phyloP scores from a whole-genome alignment of 225 moss, liverwort and hornwort genomes.

The Polytrichum formosum region DNA sequence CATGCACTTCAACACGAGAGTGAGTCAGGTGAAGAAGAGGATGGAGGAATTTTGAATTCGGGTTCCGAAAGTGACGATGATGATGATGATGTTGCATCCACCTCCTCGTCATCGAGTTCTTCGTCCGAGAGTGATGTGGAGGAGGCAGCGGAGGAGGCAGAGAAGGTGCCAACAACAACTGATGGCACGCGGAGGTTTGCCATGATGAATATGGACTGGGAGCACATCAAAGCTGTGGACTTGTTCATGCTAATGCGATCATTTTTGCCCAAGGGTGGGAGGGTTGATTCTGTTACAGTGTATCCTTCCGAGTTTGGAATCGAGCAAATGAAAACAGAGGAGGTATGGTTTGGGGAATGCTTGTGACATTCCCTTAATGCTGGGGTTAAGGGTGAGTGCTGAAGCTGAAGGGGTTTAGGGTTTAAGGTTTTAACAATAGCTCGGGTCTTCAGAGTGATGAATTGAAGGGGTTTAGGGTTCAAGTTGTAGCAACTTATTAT shows the following conservation, averaged over 20 bases:
- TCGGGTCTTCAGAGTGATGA: too few species aligned
- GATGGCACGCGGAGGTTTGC: constrained; percentile 80
- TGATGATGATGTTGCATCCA: constrained; percentile 19
- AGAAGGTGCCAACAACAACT: constrained; percentile 59
- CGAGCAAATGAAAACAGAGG: constrained; percentile 75
- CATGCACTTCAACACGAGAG: constrained; percentile 1
- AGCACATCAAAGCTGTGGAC: constrained; percentile 76
- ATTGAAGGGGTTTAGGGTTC: too few species aligned
- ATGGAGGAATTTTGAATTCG: constrained; percentile 14
- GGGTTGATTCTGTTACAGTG: constrained; percentile 50
- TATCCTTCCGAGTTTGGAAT: constrained; percentile 93
- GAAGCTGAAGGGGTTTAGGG: too few species aligned
- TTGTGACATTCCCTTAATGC: too few species aligned
- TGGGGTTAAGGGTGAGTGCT: too few species aligned
- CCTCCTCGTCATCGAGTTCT: constrained; percentile 66
- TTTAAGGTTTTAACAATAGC: too few species aligned
- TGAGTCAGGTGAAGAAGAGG: constrained; percentile 27
- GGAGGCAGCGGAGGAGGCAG: constrained; percentile 42
- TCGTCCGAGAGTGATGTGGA: constrained; percentile 64
- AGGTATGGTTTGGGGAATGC: constrained; percentile 19
- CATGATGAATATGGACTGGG: constrained; percentile 97
- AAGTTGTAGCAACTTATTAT: too few species aligned
- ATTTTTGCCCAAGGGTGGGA: constrained; percentile 73
- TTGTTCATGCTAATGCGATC: constrained; percentile 87
- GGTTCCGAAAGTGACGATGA: constrained; percentile 19